Evolutionary conservation across 169 alveolate species (phyloP).

Genomic region (Eimeria falciformis): DNA sequence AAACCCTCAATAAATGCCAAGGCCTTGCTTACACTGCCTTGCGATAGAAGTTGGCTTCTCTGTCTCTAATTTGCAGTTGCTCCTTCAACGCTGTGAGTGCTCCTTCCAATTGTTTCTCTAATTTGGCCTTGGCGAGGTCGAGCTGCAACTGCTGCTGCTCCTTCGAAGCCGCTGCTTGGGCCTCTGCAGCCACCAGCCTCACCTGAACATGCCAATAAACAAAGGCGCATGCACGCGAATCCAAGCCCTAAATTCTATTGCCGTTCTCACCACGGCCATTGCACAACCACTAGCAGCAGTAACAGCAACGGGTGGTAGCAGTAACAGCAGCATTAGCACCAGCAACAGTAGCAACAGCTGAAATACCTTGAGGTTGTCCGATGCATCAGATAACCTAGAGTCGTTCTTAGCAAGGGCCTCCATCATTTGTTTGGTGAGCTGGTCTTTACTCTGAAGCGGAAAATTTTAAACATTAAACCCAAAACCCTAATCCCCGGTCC

Average conservation of each 20-base stretch:
- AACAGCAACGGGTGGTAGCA: neutral
- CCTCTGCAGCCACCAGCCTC: conserved; percentile 50
- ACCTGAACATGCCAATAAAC: neutral
- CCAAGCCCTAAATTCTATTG: neutral
- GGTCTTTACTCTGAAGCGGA: conserved; percentile 9
- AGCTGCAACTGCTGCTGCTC: conserved; percentile 67
- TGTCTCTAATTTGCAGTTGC: conserved; percentile 67
- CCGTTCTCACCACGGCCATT: neutral
- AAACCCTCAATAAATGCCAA: neutral
- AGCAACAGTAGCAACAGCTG: neutral
- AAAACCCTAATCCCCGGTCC: neutral
- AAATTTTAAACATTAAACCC: conserved; percentile 2
- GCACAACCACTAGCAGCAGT: neutral
- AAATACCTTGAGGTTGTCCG: conserved; percentile 19
- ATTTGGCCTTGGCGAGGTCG: conserved; percentile 43
- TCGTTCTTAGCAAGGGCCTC: conserved; percentile 24
- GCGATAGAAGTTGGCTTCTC: conserved; percentile 54
- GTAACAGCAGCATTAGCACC: neutral
- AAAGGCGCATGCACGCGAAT: neutral
- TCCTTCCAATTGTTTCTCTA: conserved; percentile 47
- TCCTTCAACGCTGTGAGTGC: conserved; percentile 20
- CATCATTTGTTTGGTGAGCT: conserved; percentile 52
- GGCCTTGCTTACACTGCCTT: conserved; percentile 60
- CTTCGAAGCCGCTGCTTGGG: conserved; percentile 52
- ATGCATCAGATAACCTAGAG: neutral